A percentile compares a stretch with the other conserved stretches of the same genome.
phyloP scores from a whole-genome alignment of 192 early-diverging fungal genomes.

The Podila epicladia region DNA sequence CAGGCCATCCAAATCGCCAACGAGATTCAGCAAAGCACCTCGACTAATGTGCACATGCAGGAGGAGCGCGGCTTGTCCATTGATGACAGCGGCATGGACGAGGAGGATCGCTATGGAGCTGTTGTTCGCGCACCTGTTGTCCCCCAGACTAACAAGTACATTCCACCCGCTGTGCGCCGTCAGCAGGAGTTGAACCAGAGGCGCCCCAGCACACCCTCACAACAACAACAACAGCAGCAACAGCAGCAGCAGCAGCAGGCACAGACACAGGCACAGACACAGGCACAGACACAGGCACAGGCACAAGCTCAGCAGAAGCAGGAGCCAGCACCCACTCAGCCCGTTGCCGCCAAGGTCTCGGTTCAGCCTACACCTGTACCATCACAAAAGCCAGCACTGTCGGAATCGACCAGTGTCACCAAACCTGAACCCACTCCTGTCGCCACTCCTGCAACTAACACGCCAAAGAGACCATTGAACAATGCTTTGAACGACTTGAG shows the following conservation, averaged over 20 bases:
- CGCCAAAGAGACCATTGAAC: conserved; percentile 3
- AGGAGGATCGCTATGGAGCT: conserved; percentile 91
- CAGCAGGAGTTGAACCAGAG: conserved; percentile 55
- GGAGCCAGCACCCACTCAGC: neutral
- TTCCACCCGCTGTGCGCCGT: conserved; percentile 84
- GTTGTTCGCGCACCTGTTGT: conserved; percentile 71
- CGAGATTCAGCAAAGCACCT: conserved; percentile 84
- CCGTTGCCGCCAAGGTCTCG: neutral
- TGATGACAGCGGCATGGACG: conserved; percentile 79
- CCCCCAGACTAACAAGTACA: conserved; percentile 78
- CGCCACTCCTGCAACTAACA: neutral
- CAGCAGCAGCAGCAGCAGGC: conserved; percentile 1
- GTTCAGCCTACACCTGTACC: neutral
- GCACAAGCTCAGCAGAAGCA: neutral
- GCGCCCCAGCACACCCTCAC: conserved; percentile 13
- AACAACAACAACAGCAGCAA: conserved; percentile 9
- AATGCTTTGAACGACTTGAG: conserved; percentile 57
- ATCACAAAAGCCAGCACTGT: neutral
- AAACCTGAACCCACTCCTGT: neutral
- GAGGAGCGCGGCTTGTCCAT: conserved; percentile 85
- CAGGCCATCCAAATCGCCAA: conserved; percentile 88
- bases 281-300: too few relatives aligned
- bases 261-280: neutral
- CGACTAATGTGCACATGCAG: conserved; percentile 84
- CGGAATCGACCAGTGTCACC: neutral